Evolutionary conservation across 352 stramenopile genomes (phyloP).

Genomic region (Phytophthora constricta): DNA sequence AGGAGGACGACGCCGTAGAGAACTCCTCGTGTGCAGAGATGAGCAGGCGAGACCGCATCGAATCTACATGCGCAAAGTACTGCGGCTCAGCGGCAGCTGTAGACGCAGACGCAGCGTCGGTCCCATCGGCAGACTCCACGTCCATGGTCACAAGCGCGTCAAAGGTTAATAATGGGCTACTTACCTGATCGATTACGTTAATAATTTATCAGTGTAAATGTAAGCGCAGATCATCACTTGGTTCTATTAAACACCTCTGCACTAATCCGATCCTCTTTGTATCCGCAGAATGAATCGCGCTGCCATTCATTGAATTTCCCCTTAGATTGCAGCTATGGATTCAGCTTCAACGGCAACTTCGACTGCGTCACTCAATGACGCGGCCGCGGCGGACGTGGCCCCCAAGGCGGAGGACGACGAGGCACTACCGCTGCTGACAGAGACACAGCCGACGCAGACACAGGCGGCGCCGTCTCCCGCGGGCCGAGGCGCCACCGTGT

Average conservation of each 20-base stretch:
- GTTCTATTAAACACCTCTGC: too few relatives aligned
- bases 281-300: background rate
- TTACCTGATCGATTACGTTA: too few relatives aligned
- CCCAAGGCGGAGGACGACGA: constrained; percentile 14
- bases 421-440: constrained; percentile 4
- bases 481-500: constrained; percentile 35
- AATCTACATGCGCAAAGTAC: background rate
- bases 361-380: constrained; percentile 3
- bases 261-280: too few relatives aligned
- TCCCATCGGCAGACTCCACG: too few relatives aligned
- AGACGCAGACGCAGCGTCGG: too few relatives aligned
- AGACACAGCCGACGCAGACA: background rate
- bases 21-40: constrained; percentile 43
- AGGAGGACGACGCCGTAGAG: constrained; percentile 10
- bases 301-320: constrained; percentile 8
- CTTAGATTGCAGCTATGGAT: too few relatives aligned
- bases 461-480: background rate
- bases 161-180: too few relatives aligned
- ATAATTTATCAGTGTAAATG: too few relatives aligned
- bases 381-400: background rate
- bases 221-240: too few relatives aligned
- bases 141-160: too few relatives aligned
- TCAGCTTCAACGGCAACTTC: background rate
- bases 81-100: background rate
- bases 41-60: constrained; percentile 26